Evolutionary conservation across 768 basidiomycete genomes (phyloP), one percentile per base, ranked within the genome.

Genomic region (Auriculariales sp.): DNA sequence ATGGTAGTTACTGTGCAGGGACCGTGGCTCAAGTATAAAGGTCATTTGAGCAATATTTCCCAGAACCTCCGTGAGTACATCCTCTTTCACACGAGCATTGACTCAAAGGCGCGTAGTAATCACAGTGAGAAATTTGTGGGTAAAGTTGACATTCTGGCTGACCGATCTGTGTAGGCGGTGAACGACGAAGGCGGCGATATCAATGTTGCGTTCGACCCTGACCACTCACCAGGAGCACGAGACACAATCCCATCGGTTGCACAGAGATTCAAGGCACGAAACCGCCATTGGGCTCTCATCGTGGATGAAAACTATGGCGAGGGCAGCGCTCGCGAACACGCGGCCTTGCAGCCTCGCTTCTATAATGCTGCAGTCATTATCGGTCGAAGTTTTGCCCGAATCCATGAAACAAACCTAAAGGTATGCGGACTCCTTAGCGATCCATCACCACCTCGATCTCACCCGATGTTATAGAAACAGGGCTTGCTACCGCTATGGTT

Each of bases 301-400:
- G 94, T 97, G 1, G 93, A 95, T 59, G 93, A 98, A 7, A 95
- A 94, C 61, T 94, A 97, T 61, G 95, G 95, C 2, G 95, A 99
- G 64, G 95, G 95, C 27, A 93, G 89, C 57, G 95, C 95, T 6
- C 78, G 95, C 49, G 95, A 99, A 65, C 95, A 99, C 63, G 95
- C 95, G 30, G 92, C 95, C 19, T 71, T 99, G 29, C 94, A 98
- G 61, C 95, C 95, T 24, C 78, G 95, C 17, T 95, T 92, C 68
- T 92, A 89, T 56, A 89, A 94, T 15, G 91, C 90, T 58, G 77
- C 74, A 4, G 69, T 91, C 70, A 92, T 97, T 57, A 63, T 95
- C 50, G 91, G 91, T 0, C 73, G 91, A 19, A 97, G 92, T 2
- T 97, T 99, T 59, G 95, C 95, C 55, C 83, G 95, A 47, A 99